Evolutionary conservation across 192 early-diverging fungal species (phyloP), one percentile per base, ranked within the genome.

Genomic region (Thamnidium elegans): DNA sequence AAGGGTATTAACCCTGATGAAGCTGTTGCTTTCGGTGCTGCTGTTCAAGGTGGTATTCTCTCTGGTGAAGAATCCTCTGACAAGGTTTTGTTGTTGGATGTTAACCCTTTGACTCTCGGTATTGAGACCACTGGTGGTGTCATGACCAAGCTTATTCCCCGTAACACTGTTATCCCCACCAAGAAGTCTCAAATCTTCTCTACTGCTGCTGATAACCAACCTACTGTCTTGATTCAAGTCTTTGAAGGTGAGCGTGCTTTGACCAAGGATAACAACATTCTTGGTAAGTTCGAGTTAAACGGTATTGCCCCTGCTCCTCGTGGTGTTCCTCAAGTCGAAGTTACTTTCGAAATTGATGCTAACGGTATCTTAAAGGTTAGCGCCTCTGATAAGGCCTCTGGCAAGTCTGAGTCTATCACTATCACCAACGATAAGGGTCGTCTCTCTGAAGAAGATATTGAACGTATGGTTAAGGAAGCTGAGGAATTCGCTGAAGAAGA

Each of bases 101-200:
- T 97, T 61, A 92, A 90, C 90, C 95, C 95, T 55, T 84, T 98
- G 74, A 94, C 94, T 50, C 91, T 96, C 68, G 96, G 94, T 81
- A 95, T 98, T 67, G 96, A 98, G 80, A 98, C 96, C 78, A 94
- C 93, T 23, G 94, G 96, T 70, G 94, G 95, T 69, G 90, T 94
- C 66, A 98, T 96, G 94, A 90, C 94, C 81, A 94, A 91, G 79
- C 84, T 96, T 43, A 95, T 98, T 76, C 77, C 86, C 65, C 90
- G 94, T 75, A 95, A 95, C 88, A 94, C 90, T 66, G 84, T 84
- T 72, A 87, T 98, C 63, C 96, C 96, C 56, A 92, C 94, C 81
- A 98, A 95, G 87, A 96, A 95, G 87, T 92, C 94, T 63, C 94
- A 98, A 81, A 95, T 96, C 76, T 96, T 96, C 90, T 94, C 93